Evolutionary conservation across 2,329 filamentous ascomycete genomes (phyloP).

Genomic region (Decorospora gaudefroyi): DNA sequence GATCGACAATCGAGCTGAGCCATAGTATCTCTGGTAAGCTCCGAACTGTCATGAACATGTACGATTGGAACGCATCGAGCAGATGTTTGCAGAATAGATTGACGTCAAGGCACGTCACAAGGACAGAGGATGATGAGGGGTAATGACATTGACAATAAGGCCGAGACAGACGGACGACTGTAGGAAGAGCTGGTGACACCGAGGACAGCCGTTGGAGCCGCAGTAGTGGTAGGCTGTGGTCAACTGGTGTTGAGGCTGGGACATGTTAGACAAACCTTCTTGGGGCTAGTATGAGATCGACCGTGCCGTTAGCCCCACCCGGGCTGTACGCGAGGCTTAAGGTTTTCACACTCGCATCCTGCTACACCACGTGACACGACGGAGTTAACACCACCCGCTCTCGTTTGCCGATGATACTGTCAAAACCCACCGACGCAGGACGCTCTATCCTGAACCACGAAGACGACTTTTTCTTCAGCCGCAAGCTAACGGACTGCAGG

Average conservation of each 20-base stretch:
- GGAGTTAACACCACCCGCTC: neutral
- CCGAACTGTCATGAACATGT: neutral
- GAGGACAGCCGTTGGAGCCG: conserved; percentile 4
- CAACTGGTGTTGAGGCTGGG: conserved; percentile 8
- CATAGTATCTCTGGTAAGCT: neutral
- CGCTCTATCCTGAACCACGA: neutral
- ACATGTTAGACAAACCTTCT: conserved; percentile 6
- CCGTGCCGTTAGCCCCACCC: conserved; percentile 16
- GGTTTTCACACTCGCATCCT: conserved; percentile 2
- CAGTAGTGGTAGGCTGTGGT: neutral
- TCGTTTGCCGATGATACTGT: neutral
- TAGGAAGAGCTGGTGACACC: conserved; percentile 1
- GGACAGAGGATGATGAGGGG: neutral
- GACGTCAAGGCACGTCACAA: conserved; percentile 1
- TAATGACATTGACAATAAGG: conserved; percentile 1
- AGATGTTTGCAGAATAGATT: neutral
- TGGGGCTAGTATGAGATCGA: conserved; percentile 12
- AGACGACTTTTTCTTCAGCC: too few relatives aligned
- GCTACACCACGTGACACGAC: conserved; percentile 2
- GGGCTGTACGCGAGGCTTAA: too few relatives aligned
- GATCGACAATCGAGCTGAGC: too few relatives aligned
- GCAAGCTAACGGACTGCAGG: too few relatives aligned
- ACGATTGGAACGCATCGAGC: neutral
- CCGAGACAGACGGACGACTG: neutral
- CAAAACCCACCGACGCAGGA: conserved; percentile 2